Evolutionary conservation across 805 yeast species (phyloP).

Genomic region (Suhomyces vadensis): DNA sequence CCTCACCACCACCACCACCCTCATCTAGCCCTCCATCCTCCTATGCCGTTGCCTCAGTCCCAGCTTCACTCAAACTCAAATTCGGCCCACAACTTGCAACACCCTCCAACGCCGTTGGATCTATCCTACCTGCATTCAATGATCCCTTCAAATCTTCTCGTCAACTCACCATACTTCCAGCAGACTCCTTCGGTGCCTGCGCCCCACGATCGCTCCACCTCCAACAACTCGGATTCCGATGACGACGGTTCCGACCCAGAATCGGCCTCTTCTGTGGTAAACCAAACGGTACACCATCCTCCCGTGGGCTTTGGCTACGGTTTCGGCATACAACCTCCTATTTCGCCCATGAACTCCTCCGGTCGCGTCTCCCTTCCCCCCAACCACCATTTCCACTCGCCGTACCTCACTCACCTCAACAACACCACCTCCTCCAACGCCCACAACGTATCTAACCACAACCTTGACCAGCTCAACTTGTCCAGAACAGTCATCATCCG

Average conservation of each 20-base stretch:
- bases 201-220: background rate
- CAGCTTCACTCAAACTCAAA: slow-evolving; percentile 1
- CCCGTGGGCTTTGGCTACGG: slow-evolving; percentile 16
- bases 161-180: slow-evolving; percentile 60
- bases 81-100: slow-evolving; percentile 6
- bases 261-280: background rate
- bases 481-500: slow-evolving; percentile 38
- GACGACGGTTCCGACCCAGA: background rate
- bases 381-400: background rate
- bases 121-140: slow-evolving; percentile 58
- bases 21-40: slow-evolving; percentile 1
- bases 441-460: slow-evolving; percentile 16
- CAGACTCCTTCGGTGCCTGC: slow-evolving; percentile 1
- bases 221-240: background rate
- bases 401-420: slow-evolving; percentile 11
- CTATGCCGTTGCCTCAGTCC: too few relatives aligned
- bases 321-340: slow-evolving; percentile 9
- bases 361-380: slow-evolving; percentile 5
- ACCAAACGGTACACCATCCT: slow-evolving; percentile 1
- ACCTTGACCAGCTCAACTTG: slow-evolving; percentile 36
- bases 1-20: slow-evolving; percentile 3
- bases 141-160: slow-evolving; percentile 61
- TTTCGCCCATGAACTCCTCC: slow-evolving; percentile 9
- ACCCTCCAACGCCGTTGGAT: slow-evolving; percentile 53
- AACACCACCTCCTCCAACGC: slow-evolving; percentile 8